Base-by-base conservation (phyloP, 805 yeast species). In the Pichia nanzhaoensis region DNA sequence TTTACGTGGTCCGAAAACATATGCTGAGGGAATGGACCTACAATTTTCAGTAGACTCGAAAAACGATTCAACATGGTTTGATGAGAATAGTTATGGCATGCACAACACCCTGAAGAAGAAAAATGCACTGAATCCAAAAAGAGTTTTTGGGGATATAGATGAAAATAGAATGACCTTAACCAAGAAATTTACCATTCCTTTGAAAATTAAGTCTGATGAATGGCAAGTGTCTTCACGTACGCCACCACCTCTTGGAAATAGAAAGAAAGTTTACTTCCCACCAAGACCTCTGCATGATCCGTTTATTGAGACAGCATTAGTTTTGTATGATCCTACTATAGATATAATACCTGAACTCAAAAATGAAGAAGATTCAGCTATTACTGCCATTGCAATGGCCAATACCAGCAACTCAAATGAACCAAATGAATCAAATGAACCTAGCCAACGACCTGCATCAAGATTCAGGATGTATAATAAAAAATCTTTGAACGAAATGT, bases 231-330 rank as follows among this genome's bases (percentile, higher is more conserved):
- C 17, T 4, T 3, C 36, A 37, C 21, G 50, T 37, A 61, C 70
- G 40, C 90, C 95, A 0, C 86, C 95, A 0, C 85, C 95, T 0
- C 68, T 91, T 48, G 99, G 99, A 0, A 88, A 89, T 47, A 77
- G 83, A 50, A 75, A 83, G 33, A 77, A 78, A 50, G 74, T 79
- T 2, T 69, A 77, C 1, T 65, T 86, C 43, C 84, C 86, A n/a
- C 95, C 98, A 4, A 68, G 89, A 47, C 95, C 99, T 1, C 70
- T 93, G n/a, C 95, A 91, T 60, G 99, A 93, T 65, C 99, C 99
- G 0, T 73, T 82, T 37, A 89, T 83, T 49, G 97, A 93, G 60
- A 81, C 86, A 56, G 97, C 99, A 2, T 87, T 93, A 45, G 97
- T 93, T 1, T 69, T 93, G 37, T 93, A 88, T 58, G 99, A 93